Base-by-base conservation (phyloP, 495 filamentous ascomycete species). In the Staphylotrichum longicolle region DNA sequence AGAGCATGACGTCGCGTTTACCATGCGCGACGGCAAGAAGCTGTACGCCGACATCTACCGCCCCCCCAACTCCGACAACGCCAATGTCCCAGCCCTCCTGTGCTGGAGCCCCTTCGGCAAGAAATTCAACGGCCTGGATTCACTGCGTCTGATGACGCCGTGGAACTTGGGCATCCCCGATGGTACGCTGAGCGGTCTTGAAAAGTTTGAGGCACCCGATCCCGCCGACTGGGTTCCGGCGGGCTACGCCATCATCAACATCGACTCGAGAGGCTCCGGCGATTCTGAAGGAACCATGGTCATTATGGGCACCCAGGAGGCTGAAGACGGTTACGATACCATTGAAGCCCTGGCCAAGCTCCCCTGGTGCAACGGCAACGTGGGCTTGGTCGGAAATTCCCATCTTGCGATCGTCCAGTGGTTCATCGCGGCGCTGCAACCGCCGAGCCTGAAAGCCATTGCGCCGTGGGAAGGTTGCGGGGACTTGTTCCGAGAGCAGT, bases 61-160 rank as follows among this genome's bases (percentile, higher is more conserved):
- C 32, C 49, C 49, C 4, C 49, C 49, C 32, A 37, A 27, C 11
- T 52, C 49, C 7, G 47, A 33, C 30, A 11, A 50, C 49, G 49
- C 34, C 49, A 35, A 52, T 15, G 49, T 52, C 4, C 49, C 49
- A 33, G 32, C 49, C 32, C 32, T 52, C 49, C 14, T 52, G 49
- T 52, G 49, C 49, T 52, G 49, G 49, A 52, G 49, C 49, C 49
- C 34, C 49, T 52, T 52, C 34, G 49, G 49, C 49, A 52, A 52
- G 33, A 52, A 52, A 33, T 52, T 52, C 49, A 52, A 52, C 49
- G 49, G 49, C 49, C 32, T 52, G 12, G 6, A 7, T 4, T 35
- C 49, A 10, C 49, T 52, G 33, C 32, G 33, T 5, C 49, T 52
- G 33, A 52, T 52, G 49, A 52, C 49, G 49, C 49, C 49, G 32